phyloP scores from a whole-genome alignment of 1,284 basidiomycete genomes.

The Veloporphyrellus conicus region DNA sequence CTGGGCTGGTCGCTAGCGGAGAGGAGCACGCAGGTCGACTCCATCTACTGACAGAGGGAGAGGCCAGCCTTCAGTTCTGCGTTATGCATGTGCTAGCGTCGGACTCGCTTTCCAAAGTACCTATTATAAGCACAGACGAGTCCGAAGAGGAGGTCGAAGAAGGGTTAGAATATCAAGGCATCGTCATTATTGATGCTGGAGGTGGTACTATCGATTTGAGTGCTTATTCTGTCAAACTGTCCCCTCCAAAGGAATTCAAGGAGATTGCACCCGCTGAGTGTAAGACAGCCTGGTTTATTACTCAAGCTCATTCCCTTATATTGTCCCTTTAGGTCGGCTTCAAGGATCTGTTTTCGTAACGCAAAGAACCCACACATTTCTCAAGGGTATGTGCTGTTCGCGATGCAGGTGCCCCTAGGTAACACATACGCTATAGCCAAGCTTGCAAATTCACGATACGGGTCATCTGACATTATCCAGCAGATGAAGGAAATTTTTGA shows the following conservation, averaged over 20 bases:
- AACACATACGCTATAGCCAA: slow-evolving; percentile 30
- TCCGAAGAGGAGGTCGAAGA: slow-evolving; percentile 6
- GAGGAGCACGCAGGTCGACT: slow-evolving; percentile 33
- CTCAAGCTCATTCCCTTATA: no score
- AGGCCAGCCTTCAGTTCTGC: slow-evolving; percentile 47
- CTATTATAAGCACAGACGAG: slow-evolving; percentile 14
- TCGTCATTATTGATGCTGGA: slow-evolving; percentile 53
- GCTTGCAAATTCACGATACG: slow-evolving; percentile 29
- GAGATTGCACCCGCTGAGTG: slow-evolving; percentile 39
- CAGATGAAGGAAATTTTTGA: slow-evolving; percentile 45
- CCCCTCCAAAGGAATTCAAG: slow-evolving; percentile 27
- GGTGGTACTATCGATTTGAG: slow-evolving; percentile 54
- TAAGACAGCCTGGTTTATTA: no score
- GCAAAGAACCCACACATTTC: slow-evolving; percentile 34
- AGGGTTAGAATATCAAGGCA: slow-evolving; percentile 25
- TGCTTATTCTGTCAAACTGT: slow-evolving; percentile 36
- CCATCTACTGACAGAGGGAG: slow-evolving; percentile 47
- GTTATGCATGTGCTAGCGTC: slow-evolving; percentile 34
- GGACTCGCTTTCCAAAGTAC: slow-evolving; percentile 27
- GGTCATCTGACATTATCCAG: slow-evolving; percentile 31
- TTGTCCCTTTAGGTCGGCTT: slow-evolving; percentile 33
- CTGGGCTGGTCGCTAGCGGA: slow-evolving; percentile 26
- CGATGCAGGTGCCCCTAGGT: no score
- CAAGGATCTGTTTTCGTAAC: slow-evolving; percentile 41
- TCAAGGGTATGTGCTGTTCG: slow-evolving; percentile 34